Evolutionary conservation across 495 filamentous ascomycete genomes (phyloP).

Genomic region (Talaromyces wortmannii): DNA sequence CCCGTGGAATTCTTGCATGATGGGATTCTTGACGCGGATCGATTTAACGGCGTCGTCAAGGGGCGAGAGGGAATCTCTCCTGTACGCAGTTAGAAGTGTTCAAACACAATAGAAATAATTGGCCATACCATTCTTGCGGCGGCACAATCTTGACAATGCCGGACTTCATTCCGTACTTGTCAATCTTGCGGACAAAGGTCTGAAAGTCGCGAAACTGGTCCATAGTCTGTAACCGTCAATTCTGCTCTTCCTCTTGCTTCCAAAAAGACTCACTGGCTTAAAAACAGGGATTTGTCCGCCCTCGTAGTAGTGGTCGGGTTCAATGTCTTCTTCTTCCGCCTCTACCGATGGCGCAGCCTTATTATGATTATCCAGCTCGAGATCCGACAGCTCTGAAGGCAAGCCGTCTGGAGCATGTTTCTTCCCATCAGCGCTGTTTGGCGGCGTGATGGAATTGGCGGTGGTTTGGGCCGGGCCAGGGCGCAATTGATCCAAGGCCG

Average conservation of each 20-base stretch:
- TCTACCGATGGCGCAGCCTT: constrained; percentile 18
- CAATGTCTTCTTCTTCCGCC: constrained; percentile 60
- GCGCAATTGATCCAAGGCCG: constrained; percentile 9
- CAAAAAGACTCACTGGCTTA: constrained; percentile 61
- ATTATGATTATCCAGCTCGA: constrained; percentile 32
- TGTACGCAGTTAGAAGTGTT: constrained; percentile 16
- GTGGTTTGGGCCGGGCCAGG: constrained; percentile 19
- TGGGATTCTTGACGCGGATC: constrained; percentile 91
- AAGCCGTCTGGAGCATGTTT: constrained; percentile 35
- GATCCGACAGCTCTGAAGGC: constrained; percentile 38
- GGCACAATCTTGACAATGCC: constrained; percentile 95
- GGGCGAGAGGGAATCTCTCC: constrained; percentile 63
- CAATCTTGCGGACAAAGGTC: constrained; percentile 77
- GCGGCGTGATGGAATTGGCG: constrained; percentile 34
- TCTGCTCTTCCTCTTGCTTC: background rate
- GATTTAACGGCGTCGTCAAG: constrained; percentile 84
- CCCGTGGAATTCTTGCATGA: constrained; percentile 95
- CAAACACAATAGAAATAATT: background rate
- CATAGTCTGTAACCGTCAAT: constrained; percentile 54
- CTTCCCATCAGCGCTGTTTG: constrained; percentile 38
- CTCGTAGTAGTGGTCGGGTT: constrained; percentile 82
- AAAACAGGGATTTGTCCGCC: constrained; percentile 88
- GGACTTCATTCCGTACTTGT: constrained; percentile 93
- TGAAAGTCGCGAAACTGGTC: constrained; percentile 90
- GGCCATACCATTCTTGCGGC: constrained; percentile 80